Evolutionary conservation across 257 asterid genomes (phyloP), one percentile per base, ranked within the genome.

Genomic region (Buddleja alternifolia): DNA sequence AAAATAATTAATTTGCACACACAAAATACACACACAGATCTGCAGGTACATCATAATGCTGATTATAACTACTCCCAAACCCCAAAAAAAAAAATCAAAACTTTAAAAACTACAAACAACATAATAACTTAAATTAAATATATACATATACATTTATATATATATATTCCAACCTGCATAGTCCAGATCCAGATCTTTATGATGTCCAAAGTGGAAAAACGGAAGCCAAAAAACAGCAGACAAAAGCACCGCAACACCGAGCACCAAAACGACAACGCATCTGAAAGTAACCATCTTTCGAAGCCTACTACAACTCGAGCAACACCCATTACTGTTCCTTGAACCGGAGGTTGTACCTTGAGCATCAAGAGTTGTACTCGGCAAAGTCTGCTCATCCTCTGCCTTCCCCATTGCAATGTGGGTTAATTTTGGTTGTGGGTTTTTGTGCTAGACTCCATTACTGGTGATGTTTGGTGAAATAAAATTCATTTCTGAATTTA

Each of bases 351-450:
- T 71, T 67, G 84, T 60, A 59, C 79, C 76, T 58, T 72, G 88
- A 20, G 85, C 90, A 80, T 77, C 93, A 72, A 70, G 78, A 39
- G 69, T 34, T 41, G 85, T 69, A 85, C 91, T 73, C 4, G 84
- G 79, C 63, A 79, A 61, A 72, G 56, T 44, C 36, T 69, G 80
- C 63, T 63, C 95, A 56, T 84, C 83, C 67, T 86, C 95, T 37
- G 66, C 77, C 84, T 91, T 91, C n/a, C 97, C 97, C 97, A 91
- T 91, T 75, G 85, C 82, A 90, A 87, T 90, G 95, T 66, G 84
- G 88, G 83, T 52, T 76, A n/a, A 73, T 57, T 60, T 60, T 54
- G 62, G 32, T 71, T 71, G 69, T 54, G 73, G 80, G 75, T 55
- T 65, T 56, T 63, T 60, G 61, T 11, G 61, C 72, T 68, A 70